A percentile compares a stretch with the other conserved stretches of the same genome.
Evolutionary conservation across 768 basidiomycete genomes (phyloP).

Genomic region (Pisolithus orientalis): DNA sequence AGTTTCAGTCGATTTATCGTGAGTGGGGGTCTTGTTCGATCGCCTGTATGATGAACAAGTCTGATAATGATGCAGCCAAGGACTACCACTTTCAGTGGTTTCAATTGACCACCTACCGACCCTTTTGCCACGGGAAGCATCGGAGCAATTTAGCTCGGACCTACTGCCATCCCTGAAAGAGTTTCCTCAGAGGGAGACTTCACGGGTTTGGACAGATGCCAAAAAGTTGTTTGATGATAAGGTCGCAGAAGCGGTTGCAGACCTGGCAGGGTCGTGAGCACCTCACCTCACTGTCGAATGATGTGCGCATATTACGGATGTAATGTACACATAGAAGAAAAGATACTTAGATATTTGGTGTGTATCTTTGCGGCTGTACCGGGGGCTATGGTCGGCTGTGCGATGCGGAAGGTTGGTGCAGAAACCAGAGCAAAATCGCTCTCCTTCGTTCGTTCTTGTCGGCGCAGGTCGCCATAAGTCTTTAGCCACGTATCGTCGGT

Average conservation of each 20-base stretch:
- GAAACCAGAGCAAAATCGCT: background rate
- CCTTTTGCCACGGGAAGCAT: conserved; percentile 89
- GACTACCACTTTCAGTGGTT: conserved; percentile 69
- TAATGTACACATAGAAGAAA: background rate
- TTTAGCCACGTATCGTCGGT: conserved; percentile 8
- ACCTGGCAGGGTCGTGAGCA: background rate
- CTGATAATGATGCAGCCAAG: conserved; percentile 35
- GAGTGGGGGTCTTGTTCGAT: conserved; percentile 25
- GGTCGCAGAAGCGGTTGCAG: conserved; percentile 43
- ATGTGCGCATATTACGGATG: background rate
- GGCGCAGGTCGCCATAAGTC: conserved; percentile 51
- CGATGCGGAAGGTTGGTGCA: background rate
- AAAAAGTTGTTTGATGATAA: conserved; percentile 75
- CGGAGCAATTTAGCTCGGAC: conserved; percentile 90
- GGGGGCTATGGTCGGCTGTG: background rate
- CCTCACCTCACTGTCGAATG: background rate
- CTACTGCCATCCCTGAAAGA: conserved; percentile 78
- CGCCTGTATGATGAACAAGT: background rate
- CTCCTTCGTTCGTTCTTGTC: background rate
- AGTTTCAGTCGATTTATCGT: conserved; percentile 79
- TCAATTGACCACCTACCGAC: conserved; percentile 98
- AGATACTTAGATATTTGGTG: background rate
- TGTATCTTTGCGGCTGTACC: background rate
- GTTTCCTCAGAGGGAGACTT: conserved; percentile 58
- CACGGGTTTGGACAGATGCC: conserved; percentile 84